Percentiles rank a stretch among this genome's conserved stretches.
Conservation (phyloP, 179 eudicot genomes). For the Actinidia chinensis region DNA sequence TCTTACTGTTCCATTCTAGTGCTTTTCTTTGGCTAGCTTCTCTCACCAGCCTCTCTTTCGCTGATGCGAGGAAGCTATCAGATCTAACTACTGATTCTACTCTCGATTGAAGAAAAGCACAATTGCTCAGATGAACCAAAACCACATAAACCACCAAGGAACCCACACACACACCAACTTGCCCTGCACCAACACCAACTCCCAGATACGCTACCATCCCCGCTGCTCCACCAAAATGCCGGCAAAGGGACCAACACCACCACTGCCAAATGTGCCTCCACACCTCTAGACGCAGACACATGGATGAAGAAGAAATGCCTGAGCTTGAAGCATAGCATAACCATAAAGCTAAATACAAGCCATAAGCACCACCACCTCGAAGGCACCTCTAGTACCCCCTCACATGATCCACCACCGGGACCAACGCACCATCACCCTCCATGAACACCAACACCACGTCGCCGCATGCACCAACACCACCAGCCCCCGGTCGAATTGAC, state of each 20-base stretch:
- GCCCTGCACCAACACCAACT: too few relatives aligned
- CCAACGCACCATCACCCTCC: neutral
- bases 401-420: neutral
- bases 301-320: neutral
- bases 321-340: too few relatives aligned
- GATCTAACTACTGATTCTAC: neutral
- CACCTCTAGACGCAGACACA: neutral
- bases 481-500: neutral
- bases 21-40: neutral
- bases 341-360: too few relatives aligned
- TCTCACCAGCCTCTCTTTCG: slow-evolving; percentile 8
- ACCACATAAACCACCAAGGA: neutral
- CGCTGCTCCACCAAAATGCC: neutral
- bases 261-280: neutral
- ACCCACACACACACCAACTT: neutral
- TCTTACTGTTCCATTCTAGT: neutral
- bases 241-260: neutral
- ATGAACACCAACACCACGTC: too few relatives aligned
- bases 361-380: neutral
- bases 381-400: too few relatives aligned
- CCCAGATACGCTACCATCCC: too few relatives aligned
- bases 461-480: neutral
- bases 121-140: neutral
- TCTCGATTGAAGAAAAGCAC: neutral
- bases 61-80: neutral